Conservation (phyloP, 305 asterid species). For the Fraxinus greggii region DNA sequence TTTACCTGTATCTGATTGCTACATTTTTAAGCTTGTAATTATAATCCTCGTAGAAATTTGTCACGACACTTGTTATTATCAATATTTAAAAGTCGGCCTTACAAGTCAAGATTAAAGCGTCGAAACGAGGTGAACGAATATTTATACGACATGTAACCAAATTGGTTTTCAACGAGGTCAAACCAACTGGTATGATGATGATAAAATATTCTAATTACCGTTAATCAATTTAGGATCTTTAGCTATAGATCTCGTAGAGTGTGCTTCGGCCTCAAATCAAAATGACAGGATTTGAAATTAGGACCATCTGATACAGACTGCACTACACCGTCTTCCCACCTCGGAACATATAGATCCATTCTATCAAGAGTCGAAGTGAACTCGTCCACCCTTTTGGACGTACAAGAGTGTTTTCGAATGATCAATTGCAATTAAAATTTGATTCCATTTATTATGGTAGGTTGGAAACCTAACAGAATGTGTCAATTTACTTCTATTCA, state of each 20-base stretch:
- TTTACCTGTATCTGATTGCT: not conserved
- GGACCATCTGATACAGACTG: not conserved
- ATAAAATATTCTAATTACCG: not conserved
- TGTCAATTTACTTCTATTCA: conserved; percentile 36
- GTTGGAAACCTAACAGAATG: conserved; percentile 33
- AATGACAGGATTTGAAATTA: too few species aligned
- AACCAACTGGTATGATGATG: not conserved
- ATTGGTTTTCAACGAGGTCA: not conserved
- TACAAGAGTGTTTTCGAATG: not conserved
- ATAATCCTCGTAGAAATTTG: not conserved
- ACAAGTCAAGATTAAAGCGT: not conserved
- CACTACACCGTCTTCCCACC: not conserved
- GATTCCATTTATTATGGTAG: conserved; percentile 31
- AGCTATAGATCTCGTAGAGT: too few species aligned
- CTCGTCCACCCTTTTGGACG: not conserved
- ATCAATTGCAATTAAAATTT: not conserved
- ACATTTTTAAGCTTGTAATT: not conserved
- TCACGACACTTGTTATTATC: not conserved
- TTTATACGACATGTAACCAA: not conserved
- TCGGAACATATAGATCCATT: not conserved
- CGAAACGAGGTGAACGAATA: not conserved
- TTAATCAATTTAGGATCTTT: not conserved
- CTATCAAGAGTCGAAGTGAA: not conserved
- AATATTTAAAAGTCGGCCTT: not conserved
- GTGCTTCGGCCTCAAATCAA: not conserved